These are phyloP conservation scores for Cyclocybe cylindracea DNA, from an alignment of 768 basidiomycete genomes.

Conservation along the genomic window DNA sequence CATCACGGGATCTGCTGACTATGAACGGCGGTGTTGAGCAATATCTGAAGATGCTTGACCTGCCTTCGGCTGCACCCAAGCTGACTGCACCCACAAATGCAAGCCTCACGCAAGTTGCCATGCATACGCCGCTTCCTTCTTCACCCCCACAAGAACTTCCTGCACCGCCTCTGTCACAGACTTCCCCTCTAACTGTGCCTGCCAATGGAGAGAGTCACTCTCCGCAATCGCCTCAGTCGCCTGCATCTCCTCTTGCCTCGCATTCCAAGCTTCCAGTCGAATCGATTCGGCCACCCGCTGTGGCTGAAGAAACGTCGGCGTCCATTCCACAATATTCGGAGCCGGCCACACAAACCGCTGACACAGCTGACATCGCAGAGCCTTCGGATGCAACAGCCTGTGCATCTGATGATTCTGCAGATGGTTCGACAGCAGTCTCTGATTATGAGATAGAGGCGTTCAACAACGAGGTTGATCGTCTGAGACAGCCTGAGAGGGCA, in stretches of 20 bases:
- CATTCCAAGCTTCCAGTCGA: neutral
- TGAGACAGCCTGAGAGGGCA: conserved; percentile 24
- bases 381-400: too few species aligned
- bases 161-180: conserved; percentile 7
- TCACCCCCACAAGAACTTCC: conserved; percentile 4
- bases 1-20: conserved; percentile 60
- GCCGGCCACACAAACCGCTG: too few species aligned
- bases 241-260: conserved; percentile 9
- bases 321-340: too few species aligned
- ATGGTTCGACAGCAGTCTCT: neutral
- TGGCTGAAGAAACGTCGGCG: too few species aligned
- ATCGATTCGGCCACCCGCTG: too few species aligned
- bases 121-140: conserved; percentile 4
- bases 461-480: conserved; percentile 4
- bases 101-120: neutral
- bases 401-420: too few species aligned
- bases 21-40: conserved; percentile 66
- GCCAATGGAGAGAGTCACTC: conserved; percentile 6
- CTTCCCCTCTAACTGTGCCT: conserved; percentile 8
- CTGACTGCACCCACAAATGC: neutral
- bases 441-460: neutral
- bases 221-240: neutral
- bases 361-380: too few species aligned
- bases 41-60: conserved; percentile 61
- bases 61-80: conserved; percentile 3